Conservation (phyloP, 106 monocot genomes). For the Acorus gramineus region DNA sequence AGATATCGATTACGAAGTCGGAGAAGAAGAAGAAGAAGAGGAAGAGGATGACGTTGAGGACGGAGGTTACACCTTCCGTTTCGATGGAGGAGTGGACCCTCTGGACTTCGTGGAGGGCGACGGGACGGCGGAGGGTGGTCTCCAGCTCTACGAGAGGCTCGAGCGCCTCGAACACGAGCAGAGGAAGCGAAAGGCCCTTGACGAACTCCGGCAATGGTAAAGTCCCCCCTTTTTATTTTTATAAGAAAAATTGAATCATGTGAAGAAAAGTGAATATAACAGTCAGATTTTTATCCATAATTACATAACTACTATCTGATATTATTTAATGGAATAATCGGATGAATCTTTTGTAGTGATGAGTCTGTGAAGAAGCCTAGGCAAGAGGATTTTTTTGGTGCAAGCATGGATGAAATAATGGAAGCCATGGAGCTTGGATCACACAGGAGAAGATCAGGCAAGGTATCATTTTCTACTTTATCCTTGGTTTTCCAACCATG, state of each 20-base stretch:
- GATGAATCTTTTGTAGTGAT: conserved; percentile 8
- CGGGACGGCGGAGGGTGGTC: conserved; percentile 9
- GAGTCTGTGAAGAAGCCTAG: conserved; percentile 34
- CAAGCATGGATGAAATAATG: conserved; percentile 66
- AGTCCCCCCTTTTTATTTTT: too few relatives aligned
- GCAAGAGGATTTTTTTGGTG: conserved; percentile 55
- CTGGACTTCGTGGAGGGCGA: conserved; percentile 32
- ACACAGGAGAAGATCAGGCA: conserved; percentile 37
- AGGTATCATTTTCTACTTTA: conserved; percentile 16
- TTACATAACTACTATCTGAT: not conserved
- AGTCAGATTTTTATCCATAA: too few relatives aligned
- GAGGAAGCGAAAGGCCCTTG: conserved; percentile 60
- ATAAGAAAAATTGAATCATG: too few relatives aligned
- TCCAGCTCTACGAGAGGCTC: conserved; percentile 38
- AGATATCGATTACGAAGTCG: conserved; percentile 12
- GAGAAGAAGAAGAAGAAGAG: conserved; percentile 23
- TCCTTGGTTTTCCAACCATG: not conserved
- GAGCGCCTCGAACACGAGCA: conserved; percentile 64
- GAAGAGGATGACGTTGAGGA: conserved; percentile 31
- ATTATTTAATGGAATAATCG: not conserved
- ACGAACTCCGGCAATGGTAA: conserved; percentile 5
- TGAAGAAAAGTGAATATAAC: too few relatives aligned
- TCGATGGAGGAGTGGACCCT: conserved; percentile 37
- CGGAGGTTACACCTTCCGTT: conserved; percentile 30
- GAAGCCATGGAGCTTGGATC: conserved; percentile 66